A percentile compares a stretch with the other conserved stretches of the same genome.
phyloP scores from a whole-genome alignment of 352 stramenopile species.

The Phytophthora foliorum region DNA sequence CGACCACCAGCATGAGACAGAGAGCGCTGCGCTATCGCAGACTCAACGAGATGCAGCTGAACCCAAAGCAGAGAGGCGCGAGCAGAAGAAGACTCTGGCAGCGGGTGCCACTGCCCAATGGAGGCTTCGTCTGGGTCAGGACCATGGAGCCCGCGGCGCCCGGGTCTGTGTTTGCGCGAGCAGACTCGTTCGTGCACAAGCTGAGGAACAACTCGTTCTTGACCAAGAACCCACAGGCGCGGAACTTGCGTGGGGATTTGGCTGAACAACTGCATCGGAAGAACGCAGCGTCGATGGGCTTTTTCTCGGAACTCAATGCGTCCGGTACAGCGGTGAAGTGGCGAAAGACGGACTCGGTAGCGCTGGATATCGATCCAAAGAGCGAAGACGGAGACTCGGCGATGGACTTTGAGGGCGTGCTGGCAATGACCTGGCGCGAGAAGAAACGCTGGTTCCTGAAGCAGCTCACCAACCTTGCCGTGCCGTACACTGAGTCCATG shows the following conservation, averaged over 20 bases:
- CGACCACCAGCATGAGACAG: conserved; percentile 54
- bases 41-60: conserved; percentile 77
- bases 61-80: conserved; percentile 69
- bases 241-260: conserved; percentile 54
- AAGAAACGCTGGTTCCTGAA: conserved; percentile 87
- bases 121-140: conserved; percentile 73
- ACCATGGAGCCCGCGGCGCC: conserved; percentile 41
- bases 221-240: conserved; percentile 57
- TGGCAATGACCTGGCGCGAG: conserved; percentile 74
- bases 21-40: conserved; percentile 66
- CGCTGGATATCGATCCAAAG: conserved; percentile 54
- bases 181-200: conserved; percentile 64
- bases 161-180: conserved; percentile 31
- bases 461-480: conserved; percentile 57
- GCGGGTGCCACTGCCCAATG: conserved; percentile 61
- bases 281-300: conserved; percentile 76
- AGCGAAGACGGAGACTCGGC: conserved; percentile 32
- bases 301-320: conserved; percentile 68
- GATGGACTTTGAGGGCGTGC: conserved; percentile 73
- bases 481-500: conserved; percentile 73
- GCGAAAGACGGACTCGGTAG: conserved; percentile 61
- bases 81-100: conserved; percentile 67
- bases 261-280: conserved; percentile 81
- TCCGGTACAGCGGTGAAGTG: conserved; percentile 55
- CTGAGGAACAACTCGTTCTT: conserved; percentile 70